Evolutionary conservation across 2,329 filamentous ascomycete species (phyloP), one percentile per base, ranked within the genome.

Genomic region (Alternaria gansuensis): DNA sequence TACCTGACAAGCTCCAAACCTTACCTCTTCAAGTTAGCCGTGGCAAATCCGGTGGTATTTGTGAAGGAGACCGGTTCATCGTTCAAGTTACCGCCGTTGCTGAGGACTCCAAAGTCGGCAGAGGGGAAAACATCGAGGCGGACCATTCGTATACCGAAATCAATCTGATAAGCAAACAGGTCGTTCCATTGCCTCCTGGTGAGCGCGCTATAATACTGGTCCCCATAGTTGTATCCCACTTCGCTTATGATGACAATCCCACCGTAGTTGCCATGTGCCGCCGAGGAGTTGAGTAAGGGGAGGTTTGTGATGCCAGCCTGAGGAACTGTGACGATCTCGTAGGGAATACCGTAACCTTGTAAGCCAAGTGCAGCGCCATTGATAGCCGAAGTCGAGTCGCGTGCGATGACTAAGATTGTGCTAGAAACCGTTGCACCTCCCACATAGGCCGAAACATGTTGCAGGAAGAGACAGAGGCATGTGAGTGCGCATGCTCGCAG

Each of bases 271-370:
- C 86, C 86, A 51, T 78, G 72, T 3, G 76, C 79, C 0, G 76
- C 64, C 3, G 80, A 80, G 11, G 78, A 77, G 66, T 84, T 87
- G 31, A 88, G 79, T 0, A 74, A 61, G 1, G 86, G 86, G 28
- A 88, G 80, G 31, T 54, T 70, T 17, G 75, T 64, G 5, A 79
- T 75, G 13, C 86, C 86, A 6, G 70, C 66, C 65, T 84, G 78
- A 7, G 85, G 85, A n/a, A 88, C 84, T 21, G 83, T 63, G 10
- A 87, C 67, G 5, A 82, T 78, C 64, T 87, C 78, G 65, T 81
- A 88, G 1, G 85, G 84, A 61, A 88, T 88, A 31, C 85, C 86
- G 66, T 88, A 88, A 57, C 80, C 85, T 67, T 85, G 83, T 8
- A 88, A 80, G 24, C 85, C 86, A 11, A 81, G 82, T 34, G 80